A percentile compares a stretch with the other conserved stretches of the same genome.
Evolutionary conservation across 1,284 basidiomycete species (phyloP).

Genomic region (Athelia sp.): DNA sequence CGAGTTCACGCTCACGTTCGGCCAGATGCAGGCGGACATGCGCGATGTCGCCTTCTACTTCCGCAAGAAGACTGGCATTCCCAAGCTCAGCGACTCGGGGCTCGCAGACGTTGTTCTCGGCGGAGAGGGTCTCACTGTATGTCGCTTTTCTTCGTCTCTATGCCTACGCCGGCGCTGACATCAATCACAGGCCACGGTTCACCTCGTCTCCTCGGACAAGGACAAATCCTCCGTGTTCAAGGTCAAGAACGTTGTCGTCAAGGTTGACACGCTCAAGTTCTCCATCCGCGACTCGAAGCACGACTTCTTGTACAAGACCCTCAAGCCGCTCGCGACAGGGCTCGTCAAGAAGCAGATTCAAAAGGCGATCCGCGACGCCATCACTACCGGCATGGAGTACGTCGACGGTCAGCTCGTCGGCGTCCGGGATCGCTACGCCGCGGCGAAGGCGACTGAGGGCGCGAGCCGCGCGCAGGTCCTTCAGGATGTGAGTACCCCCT

Average conservation of each 20-base stretch:
- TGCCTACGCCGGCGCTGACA: constrained; percentile 20
- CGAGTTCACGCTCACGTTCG: constrained; percentile 66
- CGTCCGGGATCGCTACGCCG: constrained; percentile 71
- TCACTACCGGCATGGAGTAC: constrained; percentile 81
- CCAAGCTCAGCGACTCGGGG: constrained; percentile 85
- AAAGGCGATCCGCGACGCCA: constrained; percentile 75
- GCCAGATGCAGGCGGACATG: constrained; percentile 94
- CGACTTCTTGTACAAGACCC: constrained; percentile 84
- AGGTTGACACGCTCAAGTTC: constrained; percentile 85
- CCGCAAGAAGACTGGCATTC: constrained; percentile 72
- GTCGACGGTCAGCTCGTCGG: constrained; percentile 83
- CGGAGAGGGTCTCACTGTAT: constrained; percentile 66
- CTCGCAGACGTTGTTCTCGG: constrained; percentile 88
- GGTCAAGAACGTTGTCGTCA: constrained; percentile 75
- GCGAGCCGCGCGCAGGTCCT: constrained; percentile 52
- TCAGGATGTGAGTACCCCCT: constrained; percentile 47
- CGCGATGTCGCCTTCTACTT: constrained; percentile 90
- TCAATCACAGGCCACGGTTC: constrained; percentile 48
- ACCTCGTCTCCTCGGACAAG: constrained; percentile 59
- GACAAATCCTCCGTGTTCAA: constrained; percentile 73
- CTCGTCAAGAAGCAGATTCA: constrained; percentile 90
- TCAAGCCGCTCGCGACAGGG: constrained; percentile 69
- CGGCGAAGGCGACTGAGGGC: constrained; percentile 55
- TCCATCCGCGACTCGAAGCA: constrained; percentile 91
- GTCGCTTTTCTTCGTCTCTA: constrained; percentile 39